Evolutionary conservation across 306 rosid genomes (phyloP), one percentile per base, ranked within the genome.

Genomic region (Senna siamea): DNA sequence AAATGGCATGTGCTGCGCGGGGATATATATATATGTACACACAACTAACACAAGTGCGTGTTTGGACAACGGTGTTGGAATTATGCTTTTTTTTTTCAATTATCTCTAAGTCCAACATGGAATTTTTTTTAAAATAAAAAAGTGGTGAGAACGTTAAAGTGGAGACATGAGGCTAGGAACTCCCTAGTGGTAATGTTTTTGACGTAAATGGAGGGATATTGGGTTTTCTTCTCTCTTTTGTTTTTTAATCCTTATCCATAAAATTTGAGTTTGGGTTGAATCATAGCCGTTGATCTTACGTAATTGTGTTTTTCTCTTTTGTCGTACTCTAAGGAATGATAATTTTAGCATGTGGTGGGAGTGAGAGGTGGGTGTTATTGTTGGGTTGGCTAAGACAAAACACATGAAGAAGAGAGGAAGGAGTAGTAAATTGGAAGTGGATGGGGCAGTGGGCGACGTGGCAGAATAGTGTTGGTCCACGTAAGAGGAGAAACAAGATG

Each of bases 181-280:
- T 34, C 13, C 32, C 64, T 0, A 57, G 34, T 35, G 76, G 64
- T 54, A 34, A 22, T 60, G n/a, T 62, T 30, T 40, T 57, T 62
- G 77, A 43, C 79, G 83, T 59, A 23, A 15, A 64, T 13, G 68
- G 46, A 34, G 22, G 64, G 66, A 35, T 20, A 13, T 73, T 52
- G 69, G 47, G 50, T 14, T 44, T 28, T 9, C 15, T 8, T 15
- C 14, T 5, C 1, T n/a, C 9, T n/a, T 32, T 50, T 30, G 32
- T 41, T 54, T 83, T 65, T 43, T 30, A 19, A 88, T 81, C 80
- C 77, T 83, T 81, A 85, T 85, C 88, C 84, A 22, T 17, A 30
- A 69, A 43, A 38, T 11, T 22, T 26, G 9, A 32, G 30, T n/a
- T 18, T 5, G 4, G 55, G 77, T 37, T 15, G 4, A 15, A 79